These are phyloP conservation scores for Colletotrichum sp. DNA, from an alignment of 2,329 filamentous ascomycete species.

Conservation along the genomic window DNA sequence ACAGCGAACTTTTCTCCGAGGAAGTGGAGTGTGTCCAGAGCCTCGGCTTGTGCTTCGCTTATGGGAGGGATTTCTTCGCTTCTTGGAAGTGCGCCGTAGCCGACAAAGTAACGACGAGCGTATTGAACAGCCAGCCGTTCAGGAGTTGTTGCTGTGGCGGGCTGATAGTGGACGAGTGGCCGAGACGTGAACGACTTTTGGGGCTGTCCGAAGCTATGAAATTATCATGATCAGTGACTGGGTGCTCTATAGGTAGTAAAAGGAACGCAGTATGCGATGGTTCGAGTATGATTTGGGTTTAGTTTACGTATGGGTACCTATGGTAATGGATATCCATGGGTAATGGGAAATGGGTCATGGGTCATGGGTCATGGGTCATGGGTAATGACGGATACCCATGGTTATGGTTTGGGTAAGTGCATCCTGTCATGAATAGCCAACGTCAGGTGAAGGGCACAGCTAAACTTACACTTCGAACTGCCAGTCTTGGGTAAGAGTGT, in stretches of 20 bases:
- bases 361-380: no score
- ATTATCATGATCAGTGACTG: background rate
- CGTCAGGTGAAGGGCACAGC: background rate
- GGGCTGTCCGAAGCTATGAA: conserved; percentile 53
- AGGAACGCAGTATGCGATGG: background rate
- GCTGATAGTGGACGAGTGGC: conserved; percentile 62
- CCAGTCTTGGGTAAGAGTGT: conserved; percentile 58
- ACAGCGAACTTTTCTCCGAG: conserved; percentile 50
- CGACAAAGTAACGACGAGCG: conserved; percentile 61
- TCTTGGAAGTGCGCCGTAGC: conserved; percentile 59
- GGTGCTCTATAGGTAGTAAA: background rate
- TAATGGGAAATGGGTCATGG: no score
- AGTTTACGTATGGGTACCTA: background rate
- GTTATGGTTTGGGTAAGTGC: background rate
- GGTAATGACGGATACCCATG: no score
- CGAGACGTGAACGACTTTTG: conserved; percentile 48
- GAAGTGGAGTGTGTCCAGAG: conserved; percentile 55
- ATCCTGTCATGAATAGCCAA: background rate
- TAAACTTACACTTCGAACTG: conserved; percentile 44
- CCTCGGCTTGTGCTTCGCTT: conserved; percentile 56
- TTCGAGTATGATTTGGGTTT: background rate
- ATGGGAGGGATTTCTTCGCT: conserved; percentile 59
- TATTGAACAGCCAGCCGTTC: conserved; percentile 66
- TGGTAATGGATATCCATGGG: no score
- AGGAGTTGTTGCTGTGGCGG: conserved; percentile 45